Evolutionary conservation across 1,139 yeast species (phyloP).

Genomic region (Candida buenavistaensis): DNA sequence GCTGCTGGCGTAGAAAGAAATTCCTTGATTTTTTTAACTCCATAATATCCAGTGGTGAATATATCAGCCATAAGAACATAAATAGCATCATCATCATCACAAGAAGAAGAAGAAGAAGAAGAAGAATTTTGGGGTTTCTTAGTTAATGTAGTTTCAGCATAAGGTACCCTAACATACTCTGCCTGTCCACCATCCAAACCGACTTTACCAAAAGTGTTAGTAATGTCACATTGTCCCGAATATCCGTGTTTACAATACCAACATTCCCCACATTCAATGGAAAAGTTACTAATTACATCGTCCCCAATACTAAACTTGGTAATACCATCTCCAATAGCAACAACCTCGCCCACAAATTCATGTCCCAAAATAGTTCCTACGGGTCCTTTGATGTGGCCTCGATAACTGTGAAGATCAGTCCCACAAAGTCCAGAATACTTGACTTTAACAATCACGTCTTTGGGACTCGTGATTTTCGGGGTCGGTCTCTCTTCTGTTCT

Average conservation of each 20-base stretch:
- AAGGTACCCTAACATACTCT: slow-evolving; percentile 58
- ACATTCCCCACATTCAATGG: slow-evolving; percentile 57
- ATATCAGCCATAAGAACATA: slow-evolving; percentile 66
- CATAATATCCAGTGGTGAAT: slow-evolving; percentile 65
- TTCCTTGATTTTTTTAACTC: slow-evolving; percentile 50
- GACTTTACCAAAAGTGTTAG: slow-evolving; percentile 56
- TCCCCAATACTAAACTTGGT: slow-evolving; percentile 41
- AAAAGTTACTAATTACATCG: slow-evolving; percentile 51
- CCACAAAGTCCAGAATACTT: slow-evolving; percentile 61
- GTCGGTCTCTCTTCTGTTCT: slow-evolving; percentile 41
- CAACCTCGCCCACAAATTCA: slow-evolving; percentile 48
- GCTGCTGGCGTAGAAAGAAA: slow-evolving; percentile 29
- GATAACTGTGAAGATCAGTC: slow-evolving; percentile 59
- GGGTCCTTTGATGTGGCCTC: slow-evolving; percentile 52
- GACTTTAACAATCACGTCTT: slow-evolving; percentile 55
- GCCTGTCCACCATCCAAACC: slow-evolving; percentile 63
- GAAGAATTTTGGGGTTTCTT: slow-evolving; percentile 35
- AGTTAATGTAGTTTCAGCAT: slow-evolving; percentile 52
- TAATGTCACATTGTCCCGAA: slow-evolving; percentile 51
- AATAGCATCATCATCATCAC: slow-evolving; percentile 39
- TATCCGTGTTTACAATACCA: slow-evolving; percentile 55
- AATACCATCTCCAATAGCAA: slow-evolving; percentile 35
- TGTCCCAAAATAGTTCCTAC: slow-evolving; percentile 47
- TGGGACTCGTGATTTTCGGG: slow-evolving; percentile 40
- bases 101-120: slow-evolving; percentile 7